Conservation (phyloP, 352 stramenopile genomes). For the Phytophthora vignae region DNA sequence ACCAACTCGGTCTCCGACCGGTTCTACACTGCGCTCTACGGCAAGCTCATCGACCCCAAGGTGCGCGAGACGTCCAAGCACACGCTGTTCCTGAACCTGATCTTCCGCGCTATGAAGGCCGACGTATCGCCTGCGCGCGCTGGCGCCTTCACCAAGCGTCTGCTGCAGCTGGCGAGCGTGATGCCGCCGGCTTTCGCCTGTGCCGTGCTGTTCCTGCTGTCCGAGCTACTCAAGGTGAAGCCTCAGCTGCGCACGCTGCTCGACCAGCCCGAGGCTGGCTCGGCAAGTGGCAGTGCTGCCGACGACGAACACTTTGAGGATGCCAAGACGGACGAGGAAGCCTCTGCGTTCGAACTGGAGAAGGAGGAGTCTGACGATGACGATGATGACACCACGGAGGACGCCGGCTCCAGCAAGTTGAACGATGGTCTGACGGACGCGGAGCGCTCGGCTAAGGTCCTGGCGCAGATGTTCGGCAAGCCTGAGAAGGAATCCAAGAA, state of each 20-base stretch:
- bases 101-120: constrained; percentile 97
- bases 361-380: constrained; percentile 52
- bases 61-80: constrained; percentile 94
- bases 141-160: constrained; percentile 95
- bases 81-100: constrained; percentile 98
- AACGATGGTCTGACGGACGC: constrained; percentile 61
- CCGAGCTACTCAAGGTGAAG: constrained; percentile 93
- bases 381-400: constrained; percentile 42
- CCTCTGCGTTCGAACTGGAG: constrained; percentile 46
- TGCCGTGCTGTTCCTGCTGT: constrained; percentile 95
- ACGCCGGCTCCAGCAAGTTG: constrained; percentile 29
- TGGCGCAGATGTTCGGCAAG: constrained; percentile 74
- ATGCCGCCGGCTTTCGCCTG: constrained; percentile 92
- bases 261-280: constrained; percentile 63
- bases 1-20: constrained; percentile 92
- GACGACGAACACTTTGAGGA: constrained; percentile 75
- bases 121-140: constrained; percentile 89
- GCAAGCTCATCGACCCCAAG: constrained; percentile 92
- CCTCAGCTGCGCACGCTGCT: constrained; percentile 75
- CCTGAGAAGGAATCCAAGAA: constrained; percentile 24
- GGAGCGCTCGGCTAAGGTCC: constrained; percentile 59
- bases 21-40: constrained; percentile 98
- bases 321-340: constrained; percentile 43
- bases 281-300: constrained; percentile 1
- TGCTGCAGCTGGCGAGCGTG: constrained; percentile 84